A percentile compares a stretch with the other conserved stretches of the same genome.
Conservation (phyloP, 192 early-diverging fungal genomes). For the Backusella liffmaniae region DNA sequence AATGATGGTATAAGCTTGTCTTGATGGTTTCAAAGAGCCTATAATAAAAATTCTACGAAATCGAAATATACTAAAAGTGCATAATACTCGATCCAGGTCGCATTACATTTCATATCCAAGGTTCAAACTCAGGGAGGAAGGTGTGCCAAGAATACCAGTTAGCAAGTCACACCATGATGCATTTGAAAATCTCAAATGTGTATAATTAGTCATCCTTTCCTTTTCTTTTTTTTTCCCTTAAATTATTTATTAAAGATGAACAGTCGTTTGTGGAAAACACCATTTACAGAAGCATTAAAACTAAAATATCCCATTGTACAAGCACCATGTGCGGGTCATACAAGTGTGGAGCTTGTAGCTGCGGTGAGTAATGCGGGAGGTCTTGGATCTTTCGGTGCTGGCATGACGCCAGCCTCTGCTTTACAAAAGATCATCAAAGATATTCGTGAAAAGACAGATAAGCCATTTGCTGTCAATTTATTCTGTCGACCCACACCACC, state of each 20-base stretch:
- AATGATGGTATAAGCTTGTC: background rate
- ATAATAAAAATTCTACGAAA: background rate
- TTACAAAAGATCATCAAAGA: conserved; percentile 23
- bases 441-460: conserved; percentile 16
- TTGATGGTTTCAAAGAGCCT: background rate
- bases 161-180: background rate
- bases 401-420: background rate
- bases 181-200: background rate
- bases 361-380: conserved; percentile 32
- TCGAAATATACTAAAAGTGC: background rate
- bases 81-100: background rate
- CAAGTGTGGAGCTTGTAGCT: conserved; percentile 7
- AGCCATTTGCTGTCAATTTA: conserved; percentile 34
- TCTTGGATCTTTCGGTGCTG: conserved; percentile 28
- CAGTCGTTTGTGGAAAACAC: conserved; percentile 10
- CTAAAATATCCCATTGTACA: conserved; percentile 26
- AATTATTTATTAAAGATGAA: conserved; percentile 5
- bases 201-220: background rate
- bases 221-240: background rate
- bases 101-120: background rate
- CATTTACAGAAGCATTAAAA: conserved; percentile 19
- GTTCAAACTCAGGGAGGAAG: background rate
- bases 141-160: background rate
- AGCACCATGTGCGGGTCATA: conserved; percentile 30
- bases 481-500: conserved; percentile 22